Base-by-base conservation (phyloP, 1,139 yeast species). In the Chernovozyma aurita region DNA sequence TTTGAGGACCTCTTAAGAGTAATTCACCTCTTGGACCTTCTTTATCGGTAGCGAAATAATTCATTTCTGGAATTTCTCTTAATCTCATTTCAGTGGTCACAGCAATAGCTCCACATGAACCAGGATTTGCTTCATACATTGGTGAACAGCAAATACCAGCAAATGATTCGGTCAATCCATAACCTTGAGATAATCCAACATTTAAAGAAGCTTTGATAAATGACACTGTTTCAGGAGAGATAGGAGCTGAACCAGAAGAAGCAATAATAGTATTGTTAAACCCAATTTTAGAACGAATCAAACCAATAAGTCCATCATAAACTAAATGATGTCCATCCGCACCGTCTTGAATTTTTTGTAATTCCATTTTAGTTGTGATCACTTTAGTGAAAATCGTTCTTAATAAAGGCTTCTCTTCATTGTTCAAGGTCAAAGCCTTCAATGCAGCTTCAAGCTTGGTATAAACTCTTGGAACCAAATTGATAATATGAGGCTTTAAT, bases 81-180 rank as follows among this genome's bases (percentile, higher is more conserved):
- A 84, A 63, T 49, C 79, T 69, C 44, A 81, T 62, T 53, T 85
- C 94, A 24, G 65, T 51, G 33, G 77, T 58, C 4, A 73, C 49
- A 26, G 73, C 64, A 17, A 75, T 63, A 2, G 83, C 67, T 11
- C 94, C 95, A 55, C 85, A 80, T 4, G 81, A 67, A 3, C 85
- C 86, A 3, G 74, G 68, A 31, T 73, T 74, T 28, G 69, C 58
- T 39, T 75, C 76, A 50, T 50, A 57, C 5, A 63, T 50, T 20
- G 45, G 61, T 15, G 76, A 57, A 24, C 73, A 49, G 35, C 74
- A 63, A 36, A 77, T 55, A 12, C 87, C 90, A 4, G 86, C 85
- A 58, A 78, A 78, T 1, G 85, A 65, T 55, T 85, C 95, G 4
- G 94, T 85, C 41, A 81, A 63, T 2, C 95, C 95, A 53, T 84